phyloP scores from a whole-genome alignment of 2,329 filamentous ascomycete species.

The Iodosphaeria phyllophila region DNA sequence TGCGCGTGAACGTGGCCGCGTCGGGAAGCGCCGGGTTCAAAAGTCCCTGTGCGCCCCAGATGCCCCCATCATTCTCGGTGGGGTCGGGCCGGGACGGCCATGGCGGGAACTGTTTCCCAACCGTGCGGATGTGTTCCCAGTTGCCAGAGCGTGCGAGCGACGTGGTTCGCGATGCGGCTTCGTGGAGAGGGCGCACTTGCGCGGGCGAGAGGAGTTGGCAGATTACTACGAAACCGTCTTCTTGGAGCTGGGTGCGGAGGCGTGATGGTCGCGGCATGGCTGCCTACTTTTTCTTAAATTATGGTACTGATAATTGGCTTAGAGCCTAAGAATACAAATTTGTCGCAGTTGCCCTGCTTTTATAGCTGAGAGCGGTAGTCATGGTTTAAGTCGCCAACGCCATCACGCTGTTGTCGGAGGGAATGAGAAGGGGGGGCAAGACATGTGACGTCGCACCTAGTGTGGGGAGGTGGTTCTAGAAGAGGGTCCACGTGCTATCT shows the following conservation, averaged over 20 bases:
- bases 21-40: slow-evolving; percentile 54
- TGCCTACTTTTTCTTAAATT: neutral
- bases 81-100: slow-evolving; percentile 40
- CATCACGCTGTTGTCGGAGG: no score
- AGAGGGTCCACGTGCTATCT: no score
- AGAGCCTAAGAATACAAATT: no score
- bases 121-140: slow-evolving; percentile 69
- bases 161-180: slow-evolving; percentile 37
- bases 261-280: neutral
- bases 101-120: slow-evolving; percentile 81
- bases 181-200: slow-evolving; percentile 39
- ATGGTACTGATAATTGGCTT: neutral
- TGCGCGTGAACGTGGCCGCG: slow-evolving; percentile 38
- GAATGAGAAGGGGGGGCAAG: no score
- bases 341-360: no score
- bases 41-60: slow-evolving; percentile 82
- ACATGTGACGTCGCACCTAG: no score
- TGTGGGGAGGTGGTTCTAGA: no score
- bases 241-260: slow-evolving; percentile 36
- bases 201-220: slow-evolving; percentile 38
- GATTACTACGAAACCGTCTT: slow-evolving; percentile 61
- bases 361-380: no score
- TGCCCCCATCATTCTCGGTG: no score
- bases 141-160: slow-evolving; percentile 43
- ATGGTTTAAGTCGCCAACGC: no score